phyloP scores from a whole-genome alignment of 495 filamentous ascomycete genomes.

The Xeromyces bisporus region DNA sequence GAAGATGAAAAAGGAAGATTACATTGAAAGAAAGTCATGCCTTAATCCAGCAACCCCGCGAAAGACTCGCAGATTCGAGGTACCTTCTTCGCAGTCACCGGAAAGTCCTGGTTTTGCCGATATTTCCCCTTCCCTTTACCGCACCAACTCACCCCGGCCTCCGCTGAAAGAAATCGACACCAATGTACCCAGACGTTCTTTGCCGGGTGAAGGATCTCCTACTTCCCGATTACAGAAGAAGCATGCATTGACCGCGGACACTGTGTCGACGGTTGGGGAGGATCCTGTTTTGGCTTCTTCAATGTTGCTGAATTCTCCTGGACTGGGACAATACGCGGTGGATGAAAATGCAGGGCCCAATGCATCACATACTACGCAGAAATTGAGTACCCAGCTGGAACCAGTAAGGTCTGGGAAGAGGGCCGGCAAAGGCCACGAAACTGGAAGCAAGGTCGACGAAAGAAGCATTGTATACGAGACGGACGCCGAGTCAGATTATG shows the following conservation, averaged over 20 bases:
- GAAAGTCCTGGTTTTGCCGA: conserved; percentile 25
- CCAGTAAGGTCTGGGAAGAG: too few relatives aligned
- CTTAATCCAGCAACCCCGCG: conserved; percentile 16
- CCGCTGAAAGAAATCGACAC: conserved; percentile 9
- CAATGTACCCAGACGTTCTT: conserved; percentile 1
- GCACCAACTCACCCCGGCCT: conserved; percentile 16
- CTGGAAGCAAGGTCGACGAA: conserved; percentile 5
- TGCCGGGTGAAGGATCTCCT: conserved; percentile 16
- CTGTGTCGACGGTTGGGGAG: conserved; percentile 1
- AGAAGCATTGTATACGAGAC: conserved; percentile 29
- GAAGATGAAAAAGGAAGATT: not conserved
- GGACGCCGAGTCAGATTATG: conserved; percentile 25
- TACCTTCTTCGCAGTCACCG: conserved; percentile 31
- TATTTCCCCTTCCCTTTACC: conserved; percentile 23
- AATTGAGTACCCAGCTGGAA: too few relatives aligned
- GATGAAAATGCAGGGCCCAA: not conserved
- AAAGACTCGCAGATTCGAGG: conserved; percentile 18
- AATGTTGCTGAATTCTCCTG: conserved; percentile 1
- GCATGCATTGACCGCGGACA: conserved; percentile 1
- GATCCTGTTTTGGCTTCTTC: conserved; percentile 2
- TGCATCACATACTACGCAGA: too few relatives aligned
- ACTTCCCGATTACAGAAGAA: conserved; percentile 1
- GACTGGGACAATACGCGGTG: not conserved
- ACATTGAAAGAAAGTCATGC: not conserved
- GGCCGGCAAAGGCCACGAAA: not conserved